Conservation (phyloP, 139 green algal genomes). For the Spirogloea muscicola region DNA sequence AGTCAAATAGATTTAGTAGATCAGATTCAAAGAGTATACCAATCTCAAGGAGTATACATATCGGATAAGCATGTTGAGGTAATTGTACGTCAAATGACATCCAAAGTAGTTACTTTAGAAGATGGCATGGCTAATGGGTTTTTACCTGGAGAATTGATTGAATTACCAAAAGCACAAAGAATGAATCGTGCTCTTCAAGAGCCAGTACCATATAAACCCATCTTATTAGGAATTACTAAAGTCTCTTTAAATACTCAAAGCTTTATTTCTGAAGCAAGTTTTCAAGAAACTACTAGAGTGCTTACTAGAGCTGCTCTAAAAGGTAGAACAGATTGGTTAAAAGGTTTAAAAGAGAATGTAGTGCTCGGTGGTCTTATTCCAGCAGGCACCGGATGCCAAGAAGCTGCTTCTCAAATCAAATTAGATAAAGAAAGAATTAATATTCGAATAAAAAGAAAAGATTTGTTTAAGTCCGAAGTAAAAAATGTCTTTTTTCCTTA, state of each 20-base stretch:
- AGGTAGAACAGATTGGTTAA: constrained; percentile 61
- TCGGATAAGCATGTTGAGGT: constrained; percentile 66
- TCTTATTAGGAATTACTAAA: constrained; percentile 61
- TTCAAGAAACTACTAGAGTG: constrained; percentile 61
- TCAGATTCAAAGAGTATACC: constrained; percentile 60
- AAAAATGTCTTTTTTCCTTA: constrained; percentile 6
- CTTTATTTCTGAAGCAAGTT: constrained; percentile 67
- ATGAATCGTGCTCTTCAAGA: constrained; percentile 19
- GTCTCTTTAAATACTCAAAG: constrained; percentile 58
- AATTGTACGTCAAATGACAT: constrained; percentile 68
- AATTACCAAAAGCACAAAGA: constrained; percentile 49
- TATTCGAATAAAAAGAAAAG: constrained; percentile 17
- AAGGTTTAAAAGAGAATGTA: constrained; percentile 66
- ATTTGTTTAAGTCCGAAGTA: background rate
- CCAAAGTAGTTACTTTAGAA: constrained; percentile 58
- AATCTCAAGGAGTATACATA: constrained; percentile 64
- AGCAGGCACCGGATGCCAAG: constrained; percentile 57
- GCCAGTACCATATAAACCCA: constrained; percentile 51
- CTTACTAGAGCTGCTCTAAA: constrained; percentile 53
- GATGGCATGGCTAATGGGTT: constrained; percentile 44
- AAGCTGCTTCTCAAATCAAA: constrained; percentile 2
- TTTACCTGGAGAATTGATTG: constrained; percentile 48
- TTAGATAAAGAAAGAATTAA: constrained; percentile 26
- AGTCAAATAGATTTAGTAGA: constrained; percentile 60
- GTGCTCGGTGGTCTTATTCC: constrained; percentile 60